Evolutionary conservation across 2,329 filamentous ascomycete genomes (phyloP), one percentile per base, ranked within the genome.

Genomic region (Calonectria crousiana): DNA sequence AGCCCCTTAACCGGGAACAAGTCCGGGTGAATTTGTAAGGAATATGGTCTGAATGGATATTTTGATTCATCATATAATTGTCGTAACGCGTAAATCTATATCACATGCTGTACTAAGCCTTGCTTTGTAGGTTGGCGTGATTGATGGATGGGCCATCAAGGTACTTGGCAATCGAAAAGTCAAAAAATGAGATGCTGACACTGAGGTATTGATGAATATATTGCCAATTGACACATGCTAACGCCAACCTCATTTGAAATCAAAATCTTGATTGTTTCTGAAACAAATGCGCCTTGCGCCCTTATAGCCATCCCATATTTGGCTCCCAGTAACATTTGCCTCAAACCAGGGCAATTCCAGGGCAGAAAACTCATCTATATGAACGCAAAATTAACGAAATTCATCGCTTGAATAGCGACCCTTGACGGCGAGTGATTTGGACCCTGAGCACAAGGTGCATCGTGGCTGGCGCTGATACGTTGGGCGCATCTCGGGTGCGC

Each of bases 391-490:
- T 52, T 13, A 44, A 26, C 32, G n/a, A 64, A 34, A 41, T 16
- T 51, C 34, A 30, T 75, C 60, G 70, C 67, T 41, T 51, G 41
- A 47, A 28, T 41, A 68, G 51, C 36, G 60, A 28, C 34, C 20
- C 10, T 28, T 20, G 56, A 9, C 13, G 16, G 9, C 10, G 28
- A 1, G 13, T 26, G 52, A 32, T 20, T 8, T 11, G 14, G n/a
- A 49, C 26, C 58, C 32, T 32, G 52, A 47, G n/a, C 14, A 16
- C 30, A 47, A 10, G 28, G 16, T 53, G 62, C 53, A 69, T 69
- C 53, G 62, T 69, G 52, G 36, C 26, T 53, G 20, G 32, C 41
- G 44, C 70, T 69, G 53, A 69, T 49, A 51, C 62, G 51, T 32
- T 67, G 9, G 52, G 20, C 49, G 28, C 36, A 26, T 52, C n/a